Evolutionary conservation across 805 yeast species (phyloP).

Genomic region (Saccharomycopsis malanga): DNA sequence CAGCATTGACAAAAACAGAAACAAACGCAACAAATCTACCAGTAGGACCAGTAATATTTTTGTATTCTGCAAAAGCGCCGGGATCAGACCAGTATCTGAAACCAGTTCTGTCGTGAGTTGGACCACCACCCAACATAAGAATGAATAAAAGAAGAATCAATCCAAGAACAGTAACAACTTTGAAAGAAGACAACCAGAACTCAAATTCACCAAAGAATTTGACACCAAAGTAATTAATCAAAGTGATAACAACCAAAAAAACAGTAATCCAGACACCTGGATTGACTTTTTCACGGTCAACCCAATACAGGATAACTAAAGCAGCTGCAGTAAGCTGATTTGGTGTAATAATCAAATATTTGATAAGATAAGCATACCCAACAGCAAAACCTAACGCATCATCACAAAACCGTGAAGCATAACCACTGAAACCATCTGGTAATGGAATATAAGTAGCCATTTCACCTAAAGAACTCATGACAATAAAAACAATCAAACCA

Average conservation of each 20-base stretch:
- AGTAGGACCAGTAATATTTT: conserved; percentile 28
- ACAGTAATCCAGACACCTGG: conserved; percentile 49
- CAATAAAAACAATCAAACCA: conserved; percentile 65
- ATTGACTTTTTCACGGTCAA: conserved; percentile 31
- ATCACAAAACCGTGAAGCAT: conserved; percentile 48
- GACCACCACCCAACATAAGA: conserved; percentile 43
- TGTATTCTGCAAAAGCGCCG: conserved; percentile 35
- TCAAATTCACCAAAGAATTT: conserved; percentile 50
- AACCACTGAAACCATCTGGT: conserved; percentile 59
- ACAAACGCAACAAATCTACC: conserved; percentile 49
- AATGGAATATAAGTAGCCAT: conserved; percentile 61
- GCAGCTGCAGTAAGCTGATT: conserved; percentile 53
- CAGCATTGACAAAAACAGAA: conserved; percentile 54
- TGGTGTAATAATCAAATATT: conserved; percentile 47
- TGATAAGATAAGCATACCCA: conserved; percentile 47
- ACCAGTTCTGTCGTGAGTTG: conserved; percentile 37
- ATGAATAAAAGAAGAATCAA: conserved; percentile 49
- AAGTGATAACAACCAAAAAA: conserved; percentile 38
- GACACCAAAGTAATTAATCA: conserved; percentile 45
- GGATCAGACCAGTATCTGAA: conserved; percentile 42
- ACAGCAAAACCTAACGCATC: conserved; percentile 52
- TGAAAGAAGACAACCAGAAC: conserved; percentile 41
- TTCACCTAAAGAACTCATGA: conserved; percentile 64
- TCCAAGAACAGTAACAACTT: conserved; percentile 42
- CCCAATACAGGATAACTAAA: conserved; percentile 49